Evolutionary conservation across 2,329 filamentous ascomycete genomes (phyloP), one percentile per base, ranked within the genome.

Genomic region (Chrysoporthe puriensis): DNA sequence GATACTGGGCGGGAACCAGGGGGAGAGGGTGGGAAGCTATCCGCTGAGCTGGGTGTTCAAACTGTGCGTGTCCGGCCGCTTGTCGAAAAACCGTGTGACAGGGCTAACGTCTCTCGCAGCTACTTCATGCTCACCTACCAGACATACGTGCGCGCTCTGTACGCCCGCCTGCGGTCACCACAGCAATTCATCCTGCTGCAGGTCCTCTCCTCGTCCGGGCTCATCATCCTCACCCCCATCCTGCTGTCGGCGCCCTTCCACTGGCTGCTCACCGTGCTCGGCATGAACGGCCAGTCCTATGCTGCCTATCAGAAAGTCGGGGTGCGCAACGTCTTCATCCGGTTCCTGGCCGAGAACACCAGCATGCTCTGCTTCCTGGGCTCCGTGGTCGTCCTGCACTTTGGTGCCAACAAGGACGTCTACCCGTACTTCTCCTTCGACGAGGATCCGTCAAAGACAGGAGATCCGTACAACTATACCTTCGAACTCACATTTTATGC

Each of bases 1-100:
- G 86, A 89, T 91, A 60, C 77, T 91, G 50, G 88, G 89, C 57
- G 88, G 86, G 50, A 86, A 84, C 63, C 86, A 90, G 72, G 88
- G 89, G 60, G 86, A 91, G 74, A 81, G 88, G 43, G 89, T 91
- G 1, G 88, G 88, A 50, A 90, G 87, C 74, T 91, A 91, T 73
- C 89, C 89, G n/a, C 76, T 91, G 67, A 89, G 87, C 71, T 91
- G 88, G 86, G 85, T 90, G 54, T 91, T 91, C 73, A 91, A 91
- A 76, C 82, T 91, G 85, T 90, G 75, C 78, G 85, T 78, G 32
- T 13, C 46, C 18, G 36, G 36, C 36, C 36, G 48, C 26, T 26
- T 26, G 26, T 26, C 26, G 16, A n/a, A n/a, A 50, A 6, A 26
- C 14, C 14, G 16, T 43, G 54, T n/a, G 16, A 32, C 57, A 72